Evolutionary conservation across 2,329 filamentous ascomycete species (phyloP).

Genomic region (Blastomyces gilchristii): DNA sequence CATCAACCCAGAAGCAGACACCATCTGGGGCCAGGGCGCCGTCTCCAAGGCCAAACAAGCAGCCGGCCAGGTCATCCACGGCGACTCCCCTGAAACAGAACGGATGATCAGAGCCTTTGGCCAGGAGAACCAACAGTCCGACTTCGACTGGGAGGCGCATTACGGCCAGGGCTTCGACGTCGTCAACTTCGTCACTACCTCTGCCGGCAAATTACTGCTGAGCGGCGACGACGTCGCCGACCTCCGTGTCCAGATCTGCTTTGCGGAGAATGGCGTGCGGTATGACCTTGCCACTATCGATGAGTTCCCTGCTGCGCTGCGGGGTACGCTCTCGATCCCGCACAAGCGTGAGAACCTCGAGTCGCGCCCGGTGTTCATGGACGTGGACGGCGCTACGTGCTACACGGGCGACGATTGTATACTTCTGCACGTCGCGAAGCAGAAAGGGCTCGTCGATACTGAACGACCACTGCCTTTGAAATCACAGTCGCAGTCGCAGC

Average conservation of each 20-base stretch:
- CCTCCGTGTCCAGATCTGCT: slow-evolving; percentile 28
- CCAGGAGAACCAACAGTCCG: slow-evolving; percentile 63
- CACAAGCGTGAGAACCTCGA: not conserved
- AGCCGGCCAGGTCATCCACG: slow-evolving; percentile 59
- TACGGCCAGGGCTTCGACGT: slow-evolving; percentile 84
- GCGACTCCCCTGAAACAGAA: slow-evolving; percentile 52
- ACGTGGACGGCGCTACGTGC: slow-evolving; percentile 20
- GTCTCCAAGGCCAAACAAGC: slow-evolving; percentile 52
- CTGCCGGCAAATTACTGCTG: slow-evolving; percentile 24
- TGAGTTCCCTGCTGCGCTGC: slow-evolving; percentile 4
- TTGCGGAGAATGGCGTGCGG: slow-evolving; percentile 32
- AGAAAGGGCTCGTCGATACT: not conserved
- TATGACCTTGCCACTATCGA: slow-evolving; percentile 20
- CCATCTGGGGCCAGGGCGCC: slow-evolving; percentile 90
- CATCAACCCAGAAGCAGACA: slow-evolving; percentile 50
- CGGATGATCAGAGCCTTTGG: slow-evolving; percentile 69
- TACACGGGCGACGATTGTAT: slow-evolving; percentile 27
- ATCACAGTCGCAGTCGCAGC: not conserved
- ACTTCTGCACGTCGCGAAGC: slow-evolving; percentile 23
- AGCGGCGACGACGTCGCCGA: slow-evolving; percentile 26
- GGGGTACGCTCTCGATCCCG: not conserved
- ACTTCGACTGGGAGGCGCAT: slow-evolving; percentile 60
- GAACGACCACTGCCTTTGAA: not conserved
- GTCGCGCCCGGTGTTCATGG: slow-evolving; percentile 20
- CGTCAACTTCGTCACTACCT: slow-evolving; percentile 37